Base-by-base conservation (phyloP, 495 filamentous ascomycete genomes). In the Friedmanniomyces endolithicus region DNA sequence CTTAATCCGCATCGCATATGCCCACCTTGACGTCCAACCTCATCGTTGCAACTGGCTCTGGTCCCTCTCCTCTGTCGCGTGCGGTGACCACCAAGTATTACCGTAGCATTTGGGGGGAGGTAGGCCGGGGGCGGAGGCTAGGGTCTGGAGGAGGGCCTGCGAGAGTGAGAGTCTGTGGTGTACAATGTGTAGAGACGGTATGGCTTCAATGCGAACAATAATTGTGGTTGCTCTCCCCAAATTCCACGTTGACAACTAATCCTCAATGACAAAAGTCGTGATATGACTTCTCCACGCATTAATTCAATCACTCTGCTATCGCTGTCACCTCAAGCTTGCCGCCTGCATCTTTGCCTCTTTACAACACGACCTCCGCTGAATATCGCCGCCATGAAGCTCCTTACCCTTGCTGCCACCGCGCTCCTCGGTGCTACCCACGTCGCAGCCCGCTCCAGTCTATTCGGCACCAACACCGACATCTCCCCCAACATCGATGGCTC, bases 21-120 rank as follows among this genome's bases (percentile, higher is more conserved):
- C 53, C 46, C 77, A 88, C 88, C 86, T 94, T 94, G 41, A 94
- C 81, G 71, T 95, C 88, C 69, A 95, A 77, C 71, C 84, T 84
- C 88, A 92, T 94, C 62, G 70, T 88, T 33, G 17, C 51, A 39
- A 56, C 48, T 24, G 34, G 37, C 40, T 33, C 44, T 37, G 17
- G n/a, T 46, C 41, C 22, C 17, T 44, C 12, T 11, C 4, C 16
- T 11, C 11, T 14, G 44, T 47, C 20, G 8, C 4, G 4, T 24
- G 20, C 12, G 19, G 12, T 47, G 20, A 41, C 39, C 4, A 6
- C 39, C 19, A 6, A 14, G 4, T 31, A 3, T 31, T 9, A 9
- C 4, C 4, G 27, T 31, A 31, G 37, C 37, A 41, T 41, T 14
- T 19, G 37, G 37, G 12, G 17, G 37, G 2, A 6, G 37, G 4